Evolutionary conservation across 208 protist genomes (phyloP), one percentile per base, ranked within the genome.

Genomic region (Acanthamoeba lenticulata): DNA sequence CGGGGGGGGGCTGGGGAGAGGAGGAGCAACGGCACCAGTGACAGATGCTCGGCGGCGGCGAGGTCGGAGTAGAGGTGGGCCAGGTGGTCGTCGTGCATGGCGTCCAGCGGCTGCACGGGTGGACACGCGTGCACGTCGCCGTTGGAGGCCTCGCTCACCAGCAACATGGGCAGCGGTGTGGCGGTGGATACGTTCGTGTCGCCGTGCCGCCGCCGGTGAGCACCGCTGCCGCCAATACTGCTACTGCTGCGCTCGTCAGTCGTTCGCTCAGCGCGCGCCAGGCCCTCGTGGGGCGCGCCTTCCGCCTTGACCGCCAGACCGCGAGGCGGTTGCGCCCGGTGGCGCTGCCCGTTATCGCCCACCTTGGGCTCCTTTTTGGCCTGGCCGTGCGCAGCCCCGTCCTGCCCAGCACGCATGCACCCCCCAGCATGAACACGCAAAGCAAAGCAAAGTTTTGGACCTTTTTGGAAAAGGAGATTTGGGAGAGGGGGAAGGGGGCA

Each of bases 41-140:
- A 81, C 5, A 81, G 40, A 15, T 81, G 69, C 69, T 81, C 69
- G 40, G 69, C 69, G 21, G 69, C 69, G 38, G 69, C 69, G 15
- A 81, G 69, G 27, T 81, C 69, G 24, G 69, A 81, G 38, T 81
- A 81, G 19, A 81, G 69, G 38, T 81, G 69, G 2, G 69, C 69
- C 24, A 81, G 40, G 38, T 81, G 69, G 38, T 81, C 69, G 38
- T 81, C 69, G 69, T 45, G 38, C 40, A 81, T 81, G 38, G 38
- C 34, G 24, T 29, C 24, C 34, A 47, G 69, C 69, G 27, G 36
- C 38, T 27, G 21, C 11, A 21, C 52, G 15, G 9, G 24, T 3
- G 40, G 62, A 2, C n/a, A 17, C 13, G 15, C 36, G 27, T 47
- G 36, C 40, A 36, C 6, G 36, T 45, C 36, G 69, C 69, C 38